Evolutionary conservation across 805 yeast genomes (phyloP).

Genomic region (Yamadazyma sp.): DNA sequence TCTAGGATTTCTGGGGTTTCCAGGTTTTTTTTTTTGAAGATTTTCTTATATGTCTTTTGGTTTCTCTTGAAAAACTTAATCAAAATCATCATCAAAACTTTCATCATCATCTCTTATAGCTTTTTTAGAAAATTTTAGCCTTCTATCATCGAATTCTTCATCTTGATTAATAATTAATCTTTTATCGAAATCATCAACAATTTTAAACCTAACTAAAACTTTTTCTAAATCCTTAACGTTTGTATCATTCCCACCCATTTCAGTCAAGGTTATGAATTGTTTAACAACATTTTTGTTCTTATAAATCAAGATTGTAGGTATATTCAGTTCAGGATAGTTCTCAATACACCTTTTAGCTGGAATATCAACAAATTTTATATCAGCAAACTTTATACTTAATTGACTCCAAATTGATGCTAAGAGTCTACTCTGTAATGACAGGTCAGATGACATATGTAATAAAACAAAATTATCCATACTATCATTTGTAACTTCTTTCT

Average conservation of each 20-base stretch:
- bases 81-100: constrained; percentile 28
- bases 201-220: constrained; percentile 63
- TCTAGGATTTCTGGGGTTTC: too few relatives aligned
- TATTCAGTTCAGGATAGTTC: constrained; percentile 82
- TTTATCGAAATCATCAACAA: constrained; percentile 63
- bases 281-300: constrained; percentile 72
- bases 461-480: constrained; percentile 66
- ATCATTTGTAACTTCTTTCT: constrained; percentile 79
- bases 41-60: too few relatives aligned
- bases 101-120: constrained; percentile 44
- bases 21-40: too few relatives aligned
- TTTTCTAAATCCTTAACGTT: constrained; percentile 66
- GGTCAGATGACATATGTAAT: constrained; percentile 70
- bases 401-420: constrained; percentile 54
- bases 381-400: constrained; percentile 67
- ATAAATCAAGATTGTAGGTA: constrained; percentile 88
- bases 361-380: constrained; percentile 88
- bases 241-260: constrained; percentile 83
- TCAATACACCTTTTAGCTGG: constrained; percentile 90
- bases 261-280: constrained; percentile 76
- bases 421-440: constrained; percentile 70
- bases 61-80: too few relatives aligned
- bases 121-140: constrained; percentile 55
- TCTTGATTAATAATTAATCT: constrained; percentile 59
- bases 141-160: constrained; percentile 52